phyloP scores from a whole-genome alignment of 306 rosid species.

The Astragalus membranaceus region DNA sequence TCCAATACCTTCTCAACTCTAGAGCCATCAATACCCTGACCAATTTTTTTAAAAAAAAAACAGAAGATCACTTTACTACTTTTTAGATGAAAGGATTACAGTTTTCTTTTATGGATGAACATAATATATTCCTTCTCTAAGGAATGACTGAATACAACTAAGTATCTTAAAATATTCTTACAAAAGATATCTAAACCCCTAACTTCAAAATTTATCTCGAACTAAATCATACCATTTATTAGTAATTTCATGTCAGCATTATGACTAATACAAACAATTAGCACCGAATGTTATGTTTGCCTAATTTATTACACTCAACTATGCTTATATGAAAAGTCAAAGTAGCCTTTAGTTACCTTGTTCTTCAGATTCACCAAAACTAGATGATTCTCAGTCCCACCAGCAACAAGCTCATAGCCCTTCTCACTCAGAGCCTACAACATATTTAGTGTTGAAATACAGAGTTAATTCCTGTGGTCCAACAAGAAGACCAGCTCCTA shows the following conservation, averaged over 20 bases:
- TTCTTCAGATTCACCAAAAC: slow-evolving; percentile 88
- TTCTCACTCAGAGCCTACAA: slow-evolving; percentile 54
- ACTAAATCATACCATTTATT: background rate
- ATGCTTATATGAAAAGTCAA: background rate
- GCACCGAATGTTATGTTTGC: background rate
- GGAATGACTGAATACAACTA: too few relatives aligned
- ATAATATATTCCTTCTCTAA: too few relatives aligned
- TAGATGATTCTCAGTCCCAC: slow-evolving; percentile 89
- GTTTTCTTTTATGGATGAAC: too few relatives aligned
- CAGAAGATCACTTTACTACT: background rate
- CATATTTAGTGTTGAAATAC: slow-evolving; percentile 18
- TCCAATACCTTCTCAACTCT: slow-evolving; percentile 94
- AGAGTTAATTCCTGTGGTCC: background rate
- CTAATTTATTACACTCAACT: background rate
- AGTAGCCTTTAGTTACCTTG: slow-evolving; percentile 43
- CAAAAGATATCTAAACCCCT: background rate
- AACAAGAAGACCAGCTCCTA: background rate
- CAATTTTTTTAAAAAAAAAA: background rate
- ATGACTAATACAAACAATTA: background rate
- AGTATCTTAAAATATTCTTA: too few relatives aligned
- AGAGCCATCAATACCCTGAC: slow-evolving; percentile 90
- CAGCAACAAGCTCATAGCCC: slow-evolving; percentile 88
- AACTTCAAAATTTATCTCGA: background rate
- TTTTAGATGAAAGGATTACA: too few relatives aligned
- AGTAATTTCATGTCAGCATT: background rate